Percentiles rank a stretch among this genome's conserved stretches.
These are phyloP conservation scores for Plantago lanceolata DNA, from an alignment of 305 asterid genomes.

Conservation along the genomic window DNA sequence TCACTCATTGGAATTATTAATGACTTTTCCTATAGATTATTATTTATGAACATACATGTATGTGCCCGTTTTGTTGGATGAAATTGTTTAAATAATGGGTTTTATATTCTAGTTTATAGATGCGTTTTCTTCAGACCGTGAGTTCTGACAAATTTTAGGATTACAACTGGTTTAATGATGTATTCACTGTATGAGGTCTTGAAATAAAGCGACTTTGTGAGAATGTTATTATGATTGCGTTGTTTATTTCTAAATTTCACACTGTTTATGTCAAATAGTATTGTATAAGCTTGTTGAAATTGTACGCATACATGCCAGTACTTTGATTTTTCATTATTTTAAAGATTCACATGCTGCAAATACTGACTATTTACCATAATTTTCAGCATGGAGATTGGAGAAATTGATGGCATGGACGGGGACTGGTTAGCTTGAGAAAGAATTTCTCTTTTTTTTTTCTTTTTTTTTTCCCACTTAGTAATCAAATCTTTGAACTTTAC, in stretches of 20 bases:
- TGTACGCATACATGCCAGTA: neutral
- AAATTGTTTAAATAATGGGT: too few relatives aligned
- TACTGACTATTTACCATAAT: constrained; percentile 20
- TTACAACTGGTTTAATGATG: too few relatives aligned
- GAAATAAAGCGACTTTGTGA: too few relatives aligned
- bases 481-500: constrained; percentile 39
- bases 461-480: constrained; percentile 33
- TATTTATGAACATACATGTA: neutral
- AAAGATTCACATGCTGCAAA: constrained; percentile 2
- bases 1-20: constrained; percentile 15
- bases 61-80: neutral
- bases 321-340: neutral
- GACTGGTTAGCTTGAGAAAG: constrained; percentile 82
- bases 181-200: too few relatives aligned
- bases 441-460: constrained; percentile 44
- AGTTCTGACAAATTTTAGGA: too few relatives aligned
- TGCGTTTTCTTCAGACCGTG: neutral
- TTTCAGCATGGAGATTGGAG: constrained; percentile 93
- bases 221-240: constrained; percentile 5
- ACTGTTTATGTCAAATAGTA: neutral
- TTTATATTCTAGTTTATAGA: too few relatives aligned
- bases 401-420: constrained; percentile 85
- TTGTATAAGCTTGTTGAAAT: neutral
- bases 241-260: neutral
- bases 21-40: neutral